Evolutionary conservation across 2,329 filamentous ascomycete genomes (phyloP).

Genomic region (Mariannaea elegans): DNA sequence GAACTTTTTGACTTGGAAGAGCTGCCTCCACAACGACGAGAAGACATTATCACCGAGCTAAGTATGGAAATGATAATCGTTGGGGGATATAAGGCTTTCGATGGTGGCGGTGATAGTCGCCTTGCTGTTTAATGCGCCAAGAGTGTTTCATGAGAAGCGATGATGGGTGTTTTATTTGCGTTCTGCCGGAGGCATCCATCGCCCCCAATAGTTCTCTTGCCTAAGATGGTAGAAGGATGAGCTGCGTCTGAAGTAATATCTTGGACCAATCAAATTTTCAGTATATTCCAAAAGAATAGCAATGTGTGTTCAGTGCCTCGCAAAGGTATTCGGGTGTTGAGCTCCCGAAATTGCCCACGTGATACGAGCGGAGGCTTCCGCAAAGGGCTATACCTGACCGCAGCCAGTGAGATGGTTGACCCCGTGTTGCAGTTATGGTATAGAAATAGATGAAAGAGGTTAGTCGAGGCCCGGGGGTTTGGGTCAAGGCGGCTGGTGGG

Average conservation of each 20-base stretch:
- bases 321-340: neutral
- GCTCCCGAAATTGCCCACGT: neutral
- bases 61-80: neutral
- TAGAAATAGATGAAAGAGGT: neutral
- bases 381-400: neutral
- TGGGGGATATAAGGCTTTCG: neutral
- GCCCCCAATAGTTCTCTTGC: conserved; percentile 10
- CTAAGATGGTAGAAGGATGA: conserved; percentile 13
- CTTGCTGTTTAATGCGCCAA: neutral
- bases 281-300: neutral
- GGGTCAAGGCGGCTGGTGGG: neutral
- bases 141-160: neutral
- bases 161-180: conserved; percentile 1
- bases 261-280: neutral
- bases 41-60: conserved; percentile 12
- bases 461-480: neutral
- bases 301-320: neutral
- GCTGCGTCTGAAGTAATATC: neutral
- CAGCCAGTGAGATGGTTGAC: neutral
- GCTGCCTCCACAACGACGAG: conserved; percentile 11
- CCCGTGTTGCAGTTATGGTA: neutral
- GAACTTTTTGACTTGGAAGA: conserved; percentile 11
- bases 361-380: conserved; percentile 6
- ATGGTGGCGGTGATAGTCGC: neutral
- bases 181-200: neutral